Evolutionary conservation across 805 yeast species (phyloP).

Genomic region (Ogataea allantospora): DNA sequence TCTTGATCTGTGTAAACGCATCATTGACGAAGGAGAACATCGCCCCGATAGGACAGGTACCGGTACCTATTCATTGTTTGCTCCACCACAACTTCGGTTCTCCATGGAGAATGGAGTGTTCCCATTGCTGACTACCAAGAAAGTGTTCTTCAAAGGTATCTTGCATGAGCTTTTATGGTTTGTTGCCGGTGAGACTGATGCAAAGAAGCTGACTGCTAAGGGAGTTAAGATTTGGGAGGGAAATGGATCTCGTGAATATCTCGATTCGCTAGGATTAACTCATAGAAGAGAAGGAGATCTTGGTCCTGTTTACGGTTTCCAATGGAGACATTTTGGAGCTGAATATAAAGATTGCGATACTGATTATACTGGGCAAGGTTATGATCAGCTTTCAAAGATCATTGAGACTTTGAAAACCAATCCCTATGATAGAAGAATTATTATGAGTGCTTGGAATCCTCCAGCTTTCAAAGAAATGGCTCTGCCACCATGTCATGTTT

Average conservation of each 20-base stretch:
- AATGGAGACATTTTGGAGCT: conserved; percentile 99
- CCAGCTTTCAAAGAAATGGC: conserved; percentile 95
- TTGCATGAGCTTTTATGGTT: conserved; percentile 93
- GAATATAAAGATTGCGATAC: conserved; percentile 82
- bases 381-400: conserved; percentile 81
- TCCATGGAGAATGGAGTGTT: conserved; percentile 66
- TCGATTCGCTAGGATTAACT: conserved; percentile 78
- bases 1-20: conserved; percentile 72
- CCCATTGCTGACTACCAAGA: conserved; percentile 91
- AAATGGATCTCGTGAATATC: conserved; percentile 88
- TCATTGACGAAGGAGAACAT: conserved; percentile 80
- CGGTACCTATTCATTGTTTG: conserved; percentile 87
- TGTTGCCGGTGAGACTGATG: conserved; percentile 85
- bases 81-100: conserved; percentile 94
- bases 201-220: conserved; percentile 68
- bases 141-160: conserved; percentile 85
- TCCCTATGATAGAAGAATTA: conserved; percentile 93
- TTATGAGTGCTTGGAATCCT: conserved; percentile 98
- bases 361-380: conserved; percentile 85
- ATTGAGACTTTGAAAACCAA: conserved; percentile 77
- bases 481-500: conserved; percentile 96
- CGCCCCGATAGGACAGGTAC: conserved; percentile 98
- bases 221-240: conserved; percentile 99
- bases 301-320: conserved; percentile 99
- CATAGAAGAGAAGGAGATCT: conserved; percentile 88